These are phyloP conservation scores for Aphanomyces stellatus DNA, from an alignment of 352 stramenopile species.

Conservation along the genomic window DNA sequence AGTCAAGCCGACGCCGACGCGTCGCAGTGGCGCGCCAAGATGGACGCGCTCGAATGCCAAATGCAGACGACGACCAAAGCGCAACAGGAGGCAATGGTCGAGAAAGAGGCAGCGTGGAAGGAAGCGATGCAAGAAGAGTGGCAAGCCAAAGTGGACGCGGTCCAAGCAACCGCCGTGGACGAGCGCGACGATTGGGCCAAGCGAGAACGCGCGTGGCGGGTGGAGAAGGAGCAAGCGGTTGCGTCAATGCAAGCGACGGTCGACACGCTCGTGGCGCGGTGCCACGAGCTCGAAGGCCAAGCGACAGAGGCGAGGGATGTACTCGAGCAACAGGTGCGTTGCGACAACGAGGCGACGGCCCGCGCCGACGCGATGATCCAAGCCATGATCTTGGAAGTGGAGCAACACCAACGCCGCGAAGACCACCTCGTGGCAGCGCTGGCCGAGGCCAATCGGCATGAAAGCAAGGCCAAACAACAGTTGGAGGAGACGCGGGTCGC, in stretches of 20 bases:
- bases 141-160: background rate
- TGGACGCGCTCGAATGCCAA: too few relatives aligned
- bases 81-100: too few relatives aligned
- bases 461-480: slow-evolving; percentile 54
- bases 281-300: too few relatives aligned
- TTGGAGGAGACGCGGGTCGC: slow-evolving; percentile 27
- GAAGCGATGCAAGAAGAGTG: too few relatives aligned
- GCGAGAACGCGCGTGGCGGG: too few relatives aligned
- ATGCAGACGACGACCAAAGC: too few relatives aligned
- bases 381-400: background rate
- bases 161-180: background rate
- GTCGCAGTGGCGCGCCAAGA: too few relatives aligned
- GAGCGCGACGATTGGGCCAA: too few relatives aligned
- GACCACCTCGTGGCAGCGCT: slow-evolving; percentile 35
- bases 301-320: too few relatives aligned
- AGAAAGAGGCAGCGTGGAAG: too few relatives aligned
- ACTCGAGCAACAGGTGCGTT: too few relatives aligned
- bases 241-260: background rate
- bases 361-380: slow-evolving; percentile 17
- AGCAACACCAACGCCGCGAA: slow-evolving; percentile 25
- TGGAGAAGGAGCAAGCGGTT: background rate
- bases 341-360: slow-evolving; percentile 33
- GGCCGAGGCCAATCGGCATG: slow-evolving; percentile 61
- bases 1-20: background rate
- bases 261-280: too few relatives aligned